phyloP scores from a whole-genome alignment of 192 early-diverging fungal species.

The Rhizoclosmatium sp. region DNA sequence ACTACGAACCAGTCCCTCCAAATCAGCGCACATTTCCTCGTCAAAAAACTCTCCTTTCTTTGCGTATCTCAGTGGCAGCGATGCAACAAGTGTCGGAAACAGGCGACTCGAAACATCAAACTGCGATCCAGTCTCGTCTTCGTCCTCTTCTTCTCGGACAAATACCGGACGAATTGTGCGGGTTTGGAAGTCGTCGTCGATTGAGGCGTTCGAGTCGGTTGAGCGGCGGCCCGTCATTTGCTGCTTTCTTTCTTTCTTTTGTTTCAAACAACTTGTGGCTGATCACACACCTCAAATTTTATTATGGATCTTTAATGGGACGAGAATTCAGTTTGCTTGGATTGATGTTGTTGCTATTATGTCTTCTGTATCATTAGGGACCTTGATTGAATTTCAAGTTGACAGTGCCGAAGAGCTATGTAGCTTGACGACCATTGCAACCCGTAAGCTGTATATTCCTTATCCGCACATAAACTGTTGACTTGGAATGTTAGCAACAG shows the following conservation, averaged over 20 bases:
- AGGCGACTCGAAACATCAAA: background rate
- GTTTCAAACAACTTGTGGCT: background rate
- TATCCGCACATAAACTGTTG: no score
- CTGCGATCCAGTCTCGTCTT: no score
- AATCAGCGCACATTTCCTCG: slow-evolving; percentile 17
- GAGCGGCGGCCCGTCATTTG: background rate
- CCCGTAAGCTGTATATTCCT: no score
- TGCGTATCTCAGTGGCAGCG: slow-evolving; percentile 11
- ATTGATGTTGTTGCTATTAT: no score
- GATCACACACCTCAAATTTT: background rate
- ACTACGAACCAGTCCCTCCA: slow-evolving; percentile 23
- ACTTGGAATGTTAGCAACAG: no score
- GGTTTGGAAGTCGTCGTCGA: slow-evolving; percentile 7
- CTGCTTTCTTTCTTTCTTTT: background rate
- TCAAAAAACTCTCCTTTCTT: slow-evolving; percentile 2
- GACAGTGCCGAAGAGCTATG: no score
- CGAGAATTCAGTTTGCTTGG: no score
- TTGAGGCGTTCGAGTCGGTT: background rate
- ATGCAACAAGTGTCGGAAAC: slow-evolving; percentile 6
- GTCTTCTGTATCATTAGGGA: no score
- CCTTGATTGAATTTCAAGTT: no score
- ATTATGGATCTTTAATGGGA: no score
- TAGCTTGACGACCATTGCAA: no score
- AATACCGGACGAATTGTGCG: slow-evolving; percentile 26
- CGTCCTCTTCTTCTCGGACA: background rate